Evolutionary conservation across 176 grass and related monocot species (phyloP), one percentile per base, ranked within the genome.

Genomic region (Echinochloa phyllopogon): DNA sequence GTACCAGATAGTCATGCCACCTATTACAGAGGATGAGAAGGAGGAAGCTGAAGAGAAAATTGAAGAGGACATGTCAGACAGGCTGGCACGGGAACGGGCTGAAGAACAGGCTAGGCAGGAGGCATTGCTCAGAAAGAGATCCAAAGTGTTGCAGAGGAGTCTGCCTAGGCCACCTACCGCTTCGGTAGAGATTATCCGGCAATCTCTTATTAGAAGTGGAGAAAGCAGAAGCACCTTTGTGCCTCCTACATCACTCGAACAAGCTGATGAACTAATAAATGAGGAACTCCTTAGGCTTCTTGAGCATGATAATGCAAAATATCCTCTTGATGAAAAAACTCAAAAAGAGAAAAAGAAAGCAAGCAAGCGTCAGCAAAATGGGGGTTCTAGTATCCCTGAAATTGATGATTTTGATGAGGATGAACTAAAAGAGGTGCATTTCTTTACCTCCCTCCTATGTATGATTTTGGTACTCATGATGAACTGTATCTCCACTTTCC

Each of bases 1-100:
- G 82, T 97, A 97, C 76, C 92, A 97, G 77, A 93, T 97, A 81
- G 88, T 94, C 72, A 87, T 94, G 66, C 92, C 91, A 78, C 81
- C 90, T 27, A 86, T 94, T 79, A 79, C 87, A 39, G 84, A 88
- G 51, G 86, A 89, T 40, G 92, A 94, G 74, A 69, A 86, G 27
- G 90, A 97, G 79, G 93, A 93, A 43, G 36, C 71, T 17, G 93
- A 93, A 86, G 95, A 95, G 76, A 93, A 83, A 62, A 90, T 93
- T 56, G 95, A 98, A 82, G 93, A 93, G 65, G 95, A 98, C 51
- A 98, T 98, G 91, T 91, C 91, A 57, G 91, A 93, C 56, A 93
- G 55, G 80, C 72, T 90, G 74, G 92, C 91, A 62, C 88, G 93
- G 83, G 85, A 93, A 70, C 92, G 82, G 86, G 92, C 89, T 72